Percentiles rank a stretch among this genome's conserved stretches.
These are phyloP conservation scores for Penicillium sp. DNA, from an alignment of 2,329 filamentous ascomycete genomes.

Conservation along the genomic window DNA sequence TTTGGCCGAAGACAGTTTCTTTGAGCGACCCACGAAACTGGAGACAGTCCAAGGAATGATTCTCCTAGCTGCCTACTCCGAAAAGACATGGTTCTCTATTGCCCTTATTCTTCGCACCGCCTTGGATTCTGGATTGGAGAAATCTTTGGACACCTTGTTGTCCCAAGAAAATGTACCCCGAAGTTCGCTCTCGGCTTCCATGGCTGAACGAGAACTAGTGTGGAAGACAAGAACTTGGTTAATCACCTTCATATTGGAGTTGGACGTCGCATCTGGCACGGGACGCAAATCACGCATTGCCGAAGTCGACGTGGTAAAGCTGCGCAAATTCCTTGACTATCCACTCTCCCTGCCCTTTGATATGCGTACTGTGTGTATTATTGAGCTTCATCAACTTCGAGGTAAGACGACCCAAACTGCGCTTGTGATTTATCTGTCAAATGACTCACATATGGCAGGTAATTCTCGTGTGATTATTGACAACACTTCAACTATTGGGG, in stretches of 20 bases:
- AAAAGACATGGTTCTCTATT: slow-evolving; percentile 38
- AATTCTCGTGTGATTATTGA: slow-evolving; percentile 30
- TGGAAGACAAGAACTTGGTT: slow-evolving; percentile 37
- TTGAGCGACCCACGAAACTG: slow-evolving; percentile 34
- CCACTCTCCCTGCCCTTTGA: slow-evolving; percentile 34
- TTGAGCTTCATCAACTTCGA: slow-evolving; percentile 36
- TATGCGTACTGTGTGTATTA: slow-evolving; percentile 34
- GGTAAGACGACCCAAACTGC: slow-evolving; percentile 11
- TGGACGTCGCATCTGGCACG: slow-evolving; percentile 35
- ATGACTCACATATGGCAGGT: slow-evolving; percentile 15
- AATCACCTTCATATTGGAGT: slow-evolving; percentile 33
- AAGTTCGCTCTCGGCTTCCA: slow-evolving; percentile 33
- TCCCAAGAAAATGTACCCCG: slow-evolving; percentile 29
- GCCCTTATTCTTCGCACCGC: slow-evolving; percentile 36
- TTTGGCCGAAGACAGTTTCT: slow-evolving; percentile 36
- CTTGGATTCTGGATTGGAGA: slow-evolving; percentile 34
- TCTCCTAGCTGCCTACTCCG: slow-evolving; percentile 34
- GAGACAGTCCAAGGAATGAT: slow-evolving; percentile 39
- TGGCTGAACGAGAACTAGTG: slow-evolving; percentile 33
- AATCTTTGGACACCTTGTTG: slow-evolving; percentile 32
- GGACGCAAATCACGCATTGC: slow-evolving; percentile 34
- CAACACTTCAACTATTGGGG: slow-evolving; percentile 20
- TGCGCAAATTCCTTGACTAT: slow-evolving; percentile 34
- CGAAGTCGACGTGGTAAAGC: slow-evolving; percentile 32
- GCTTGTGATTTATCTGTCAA: not conserved